These are phyloP conservation scores for Acarospora socialis DNA, from an alignment of 2,329 filamentous ascomycete species.

Conservation along the genomic window DNA sequence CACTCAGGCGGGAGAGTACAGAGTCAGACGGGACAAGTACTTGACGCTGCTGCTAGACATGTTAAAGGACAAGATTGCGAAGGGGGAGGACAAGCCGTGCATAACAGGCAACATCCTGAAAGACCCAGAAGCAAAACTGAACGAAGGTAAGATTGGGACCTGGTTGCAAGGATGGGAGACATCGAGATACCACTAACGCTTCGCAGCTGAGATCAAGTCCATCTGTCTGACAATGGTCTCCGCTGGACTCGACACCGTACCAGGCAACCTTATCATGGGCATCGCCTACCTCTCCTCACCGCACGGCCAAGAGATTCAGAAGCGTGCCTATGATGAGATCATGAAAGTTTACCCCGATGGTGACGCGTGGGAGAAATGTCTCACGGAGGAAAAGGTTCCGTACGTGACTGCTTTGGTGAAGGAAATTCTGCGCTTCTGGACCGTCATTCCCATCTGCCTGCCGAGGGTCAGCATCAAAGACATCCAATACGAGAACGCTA, in stretches of 20 bases:
- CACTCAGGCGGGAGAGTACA: slow-evolving; percentile 48
- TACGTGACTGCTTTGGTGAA: slow-evolving; percentile 69
- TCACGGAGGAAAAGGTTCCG: slow-evolving; percentile 58
- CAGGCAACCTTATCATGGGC: slow-evolving; percentile 65
- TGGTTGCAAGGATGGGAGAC: slow-evolving; percentile 2
- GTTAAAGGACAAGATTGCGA: slow-evolving; percentile 45
- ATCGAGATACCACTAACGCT: slow-evolving; percentile 22
- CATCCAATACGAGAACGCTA: slow-evolving; percentile 51
- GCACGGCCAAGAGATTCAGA: slow-evolving; percentile 55
- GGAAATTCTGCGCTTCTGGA: slow-evolving; percentile 65
- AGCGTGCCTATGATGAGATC: slow-evolving; percentile 55
- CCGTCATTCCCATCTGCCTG: slow-evolving; percentile 64
- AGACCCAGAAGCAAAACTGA: slow-evolving; percentile 53
- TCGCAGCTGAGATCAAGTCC: slow-evolving; percentile 57
- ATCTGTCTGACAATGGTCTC: slow-evolving; percentile 74
- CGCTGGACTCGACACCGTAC: slow-evolving; percentile 68
- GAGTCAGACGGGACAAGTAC: slow-evolving; percentile 53
- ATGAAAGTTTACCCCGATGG: slow-evolving; percentile 55
- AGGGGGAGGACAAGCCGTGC: slow-evolving; percentile 52
- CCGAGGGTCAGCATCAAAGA: slow-evolving; percentile 59
- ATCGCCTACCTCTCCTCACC: slow-evolving; percentile 59
- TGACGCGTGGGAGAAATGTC: slow-evolving; percentile 62
- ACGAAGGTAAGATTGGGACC: slow-evolving; percentile 48
- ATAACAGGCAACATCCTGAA: slow-evolving; percentile 59
- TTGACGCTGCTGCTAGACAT: slow-evolving; percentile 44